Percentiles rank a stretch among this genome's conserved stretches.
These are phyloP conservation scores for Jamesozyma lodderae DNA, from an alignment of 805 yeast species.

Conservation along the genomic window DNA sequence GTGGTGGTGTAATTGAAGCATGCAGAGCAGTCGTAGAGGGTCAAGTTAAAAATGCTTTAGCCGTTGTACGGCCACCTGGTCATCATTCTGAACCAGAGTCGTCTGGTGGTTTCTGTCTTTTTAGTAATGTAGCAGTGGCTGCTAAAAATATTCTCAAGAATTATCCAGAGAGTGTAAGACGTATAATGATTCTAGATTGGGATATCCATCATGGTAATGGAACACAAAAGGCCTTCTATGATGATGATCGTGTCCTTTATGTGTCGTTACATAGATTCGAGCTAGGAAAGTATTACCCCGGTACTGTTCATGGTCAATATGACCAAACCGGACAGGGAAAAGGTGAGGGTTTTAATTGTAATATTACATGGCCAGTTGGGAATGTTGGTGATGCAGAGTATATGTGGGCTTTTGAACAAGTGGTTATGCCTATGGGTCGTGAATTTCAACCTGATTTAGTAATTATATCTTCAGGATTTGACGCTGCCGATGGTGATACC, in stretches of 20 bases:
- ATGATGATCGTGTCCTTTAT: slow-evolving; percentile 85
- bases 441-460: slow-evolving; percentile 92
- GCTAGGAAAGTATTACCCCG: slow-evolving; percentile 88
- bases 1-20: slow-evolving; percentile 97
- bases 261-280: slow-evolving; percentile 90
- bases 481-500: slow-evolving; percentile 97
- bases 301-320: slow-evolving; percentile 75
- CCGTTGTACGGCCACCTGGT: slow-evolving; percentile 97
- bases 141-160: slow-evolving; percentile 72
- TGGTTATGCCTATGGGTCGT: slow-evolving; percentile 77
- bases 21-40: slow-evolving; percentile 94
- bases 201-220: slow-evolving; percentile 99
- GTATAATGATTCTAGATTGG: slow-evolving; percentile 87
- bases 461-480: slow-evolving; percentile 91
- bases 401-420: slow-evolving; percentile 77
- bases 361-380: slow-evolving; percentile 86
- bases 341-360: slow-evolving; percentile 82
- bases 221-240: slow-evolving; percentile 83
- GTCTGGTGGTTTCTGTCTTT: slow-evolving; percentile 95
- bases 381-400: slow-evolving; percentile 97
- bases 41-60: slow-evolving; percentile 79
- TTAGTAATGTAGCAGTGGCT: slow-evolving; percentile 95
- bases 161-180: slow-evolving; percentile 82
- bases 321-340: slow-evolving; percentile 75
- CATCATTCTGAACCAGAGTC: slow-evolving; percentile 98